These are phyloP conservation scores for Debaryomycetaceae sp. DNA, from an alignment of 1,139 yeast species.

Conservation along the genomic window DNA sequence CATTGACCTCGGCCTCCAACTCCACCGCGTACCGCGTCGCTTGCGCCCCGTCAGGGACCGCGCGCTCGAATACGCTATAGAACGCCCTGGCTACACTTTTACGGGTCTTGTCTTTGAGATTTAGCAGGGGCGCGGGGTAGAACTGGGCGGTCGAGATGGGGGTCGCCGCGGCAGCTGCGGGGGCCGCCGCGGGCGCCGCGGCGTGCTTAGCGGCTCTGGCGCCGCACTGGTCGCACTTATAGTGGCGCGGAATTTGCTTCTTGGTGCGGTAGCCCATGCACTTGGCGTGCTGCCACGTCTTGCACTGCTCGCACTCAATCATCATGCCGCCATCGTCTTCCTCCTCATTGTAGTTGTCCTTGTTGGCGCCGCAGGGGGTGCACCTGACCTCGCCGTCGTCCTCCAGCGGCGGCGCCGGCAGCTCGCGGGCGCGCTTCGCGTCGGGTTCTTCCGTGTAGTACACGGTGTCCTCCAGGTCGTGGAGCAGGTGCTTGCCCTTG, in stretches of 20 bases:
- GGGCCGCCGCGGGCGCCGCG: slow-evolving; percentile 2
- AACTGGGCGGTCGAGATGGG: slow-evolving; percentile 3
- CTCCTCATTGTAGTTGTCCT: slow-evolving; percentile 57
- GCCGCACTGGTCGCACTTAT: slow-evolving; percentile 30
- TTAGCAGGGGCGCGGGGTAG: slow-evolving; percentile 2
- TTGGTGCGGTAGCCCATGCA: slow-evolving; percentile 55
- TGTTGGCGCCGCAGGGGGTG: slow-evolving; percentile 60
- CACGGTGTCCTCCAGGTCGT: slow-evolving; percentile 17
- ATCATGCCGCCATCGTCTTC: slow-evolving; percentile 59
- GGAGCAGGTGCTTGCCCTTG: slow-evolving; percentile 36
- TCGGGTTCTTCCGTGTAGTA: slow-evolving; percentile 4
- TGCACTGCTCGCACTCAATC: slow-evolving; percentile 77
- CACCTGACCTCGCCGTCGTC: slow-evolving; percentile 56
- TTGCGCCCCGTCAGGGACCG: slow-evolving; percentile 35
- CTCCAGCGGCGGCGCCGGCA: slow-evolving; percentile 9
- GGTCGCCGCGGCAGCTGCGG: background rate
- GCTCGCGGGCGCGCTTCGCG: background rate
- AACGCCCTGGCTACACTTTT: slow-evolving; percentile 38
- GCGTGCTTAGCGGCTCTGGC: slow-evolving; percentile 4
- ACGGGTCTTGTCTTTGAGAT: slow-evolving; percentile 26
- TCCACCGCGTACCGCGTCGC: slow-evolving; percentile 35
- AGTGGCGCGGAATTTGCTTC: slow-evolving; percentile 26
- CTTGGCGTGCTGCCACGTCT: slow-evolving; percentile 79
- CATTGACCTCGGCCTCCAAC: slow-evolving; percentile 38
- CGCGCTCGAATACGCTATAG: slow-evolving; percentile 33